Conservation (phyloP, 2,329 filamentous ascomycete genomes). For the Biscogniauxia marginata region DNA sequence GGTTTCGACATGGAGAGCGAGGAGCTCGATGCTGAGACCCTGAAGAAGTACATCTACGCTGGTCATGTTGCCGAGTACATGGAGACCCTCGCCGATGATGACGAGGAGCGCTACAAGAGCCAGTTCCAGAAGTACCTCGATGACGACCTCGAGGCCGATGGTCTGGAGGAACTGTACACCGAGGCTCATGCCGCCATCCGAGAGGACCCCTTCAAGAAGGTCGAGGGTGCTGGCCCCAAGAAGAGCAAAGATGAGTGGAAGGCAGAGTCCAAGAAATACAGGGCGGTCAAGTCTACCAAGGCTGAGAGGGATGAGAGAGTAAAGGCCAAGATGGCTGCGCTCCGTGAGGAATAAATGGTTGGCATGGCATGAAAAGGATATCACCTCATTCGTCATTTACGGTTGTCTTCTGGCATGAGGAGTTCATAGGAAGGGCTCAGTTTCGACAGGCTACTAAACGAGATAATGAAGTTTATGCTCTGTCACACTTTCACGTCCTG, state of each 20-base stretch:
- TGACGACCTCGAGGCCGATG: slow-evolving; percentile 93
- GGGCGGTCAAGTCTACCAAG: slow-evolving; percentile 72
- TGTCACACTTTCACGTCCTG: slow-evolving; percentile 5
- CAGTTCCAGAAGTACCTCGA: slow-evolving; percentile 99
- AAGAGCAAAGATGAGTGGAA: slow-evolving; percentile 98
- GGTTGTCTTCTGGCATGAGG: slow-evolving; percentile 33
- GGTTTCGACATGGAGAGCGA: slow-evolving; percentile 96
- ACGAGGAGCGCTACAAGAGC: slow-evolving; percentile 98
- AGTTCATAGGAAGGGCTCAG: slow-evolving; percentile 32
- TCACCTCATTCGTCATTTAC: slow-evolving; percentile 25
- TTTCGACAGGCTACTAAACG: slow-evolving; percentile 25
- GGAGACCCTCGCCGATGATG: slow-evolving; percentile 98
- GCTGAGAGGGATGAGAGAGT: slow-evolving; percentile 80
- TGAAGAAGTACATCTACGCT: slow-evolving; percentile 99
- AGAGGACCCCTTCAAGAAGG: slow-evolving; percentile 97
- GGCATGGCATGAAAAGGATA: slow-evolving; percentile 20
- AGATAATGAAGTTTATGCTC: slow-evolving; percentile 31
- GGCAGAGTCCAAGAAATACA: slow-evolving; percentile 91
- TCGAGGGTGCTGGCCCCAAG: slow-evolving; percentile 70
- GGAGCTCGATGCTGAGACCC: slow-evolving; percentile 94
- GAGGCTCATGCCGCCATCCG: slow-evolving; percentile 97
- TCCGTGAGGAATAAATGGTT: slow-evolving; percentile 54
- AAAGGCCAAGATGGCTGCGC: slow-evolving; percentile 86
- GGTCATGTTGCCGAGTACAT: slow-evolving; percentile 99
- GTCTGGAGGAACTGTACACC: slow-evolving; percentile 92